These are phyloP conservation scores for Ophiostoma triangulosporum DNA, from an alignment of 2,329 filamentous ascomycete genomes.

Conservation along the genomic window DNA sequence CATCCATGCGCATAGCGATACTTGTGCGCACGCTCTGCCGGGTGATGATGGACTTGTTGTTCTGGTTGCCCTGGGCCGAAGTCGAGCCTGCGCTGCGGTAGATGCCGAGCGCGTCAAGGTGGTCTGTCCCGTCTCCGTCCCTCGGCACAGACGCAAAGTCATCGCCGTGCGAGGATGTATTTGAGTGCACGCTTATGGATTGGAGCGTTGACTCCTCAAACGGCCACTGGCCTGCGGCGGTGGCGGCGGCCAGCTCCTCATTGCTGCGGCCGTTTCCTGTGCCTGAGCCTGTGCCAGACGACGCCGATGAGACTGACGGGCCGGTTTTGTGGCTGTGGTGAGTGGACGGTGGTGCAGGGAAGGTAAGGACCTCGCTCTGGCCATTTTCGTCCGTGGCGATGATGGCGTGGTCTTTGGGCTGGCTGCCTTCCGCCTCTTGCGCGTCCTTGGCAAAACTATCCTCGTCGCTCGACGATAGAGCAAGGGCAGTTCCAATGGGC, in stretches of 20 bases:
- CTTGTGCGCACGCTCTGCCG: constrained; percentile 6
- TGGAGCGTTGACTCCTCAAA: constrained; percentile 13
- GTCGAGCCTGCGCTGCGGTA: constrained; percentile 3
- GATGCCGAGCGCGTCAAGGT: constrained; percentile 7
- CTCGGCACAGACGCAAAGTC: background rate
- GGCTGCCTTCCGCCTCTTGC: background rate
- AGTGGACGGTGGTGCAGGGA: constrained; percentile 9
- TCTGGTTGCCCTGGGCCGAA: background rate
- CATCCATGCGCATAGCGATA: constrained; percentile 3
- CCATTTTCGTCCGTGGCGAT: background rate
- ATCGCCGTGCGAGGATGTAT: background rate
- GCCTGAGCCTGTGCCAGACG: background rate
- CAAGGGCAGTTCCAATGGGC: constrained; percentile 4
- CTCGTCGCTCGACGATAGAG: background rate
- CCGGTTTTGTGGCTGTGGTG: background rate
- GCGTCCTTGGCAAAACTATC: background rate
- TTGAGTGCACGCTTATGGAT: constrained; percentile 7
- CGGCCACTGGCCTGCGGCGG: constrained; percentile 9
- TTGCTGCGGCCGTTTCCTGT: background rate
- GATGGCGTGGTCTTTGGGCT: background rate
- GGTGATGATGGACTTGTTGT: background rate
- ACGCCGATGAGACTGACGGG: background rate
- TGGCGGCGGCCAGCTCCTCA: background rate
- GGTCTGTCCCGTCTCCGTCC: background rate
- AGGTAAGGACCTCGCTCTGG: constrained; percentile 9